Base-by-base conservation (phyloP, 768 basidiomycete species). In the Suillus subaureus region DNA sequence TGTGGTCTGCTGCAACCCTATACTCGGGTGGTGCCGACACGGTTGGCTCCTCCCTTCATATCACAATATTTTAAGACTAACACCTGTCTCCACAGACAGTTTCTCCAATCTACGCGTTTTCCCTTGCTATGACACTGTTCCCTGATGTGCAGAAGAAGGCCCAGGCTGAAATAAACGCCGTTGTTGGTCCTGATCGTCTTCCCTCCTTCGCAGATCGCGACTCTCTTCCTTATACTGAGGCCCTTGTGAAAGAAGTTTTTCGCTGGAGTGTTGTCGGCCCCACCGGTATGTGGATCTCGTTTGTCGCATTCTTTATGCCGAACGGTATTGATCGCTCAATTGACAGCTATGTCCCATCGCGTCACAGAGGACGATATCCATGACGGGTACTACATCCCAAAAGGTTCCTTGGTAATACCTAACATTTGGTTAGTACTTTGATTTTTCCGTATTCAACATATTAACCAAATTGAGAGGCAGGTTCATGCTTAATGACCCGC, bases 231-330 rank as follows among this genome's bases (percentile, higher is more conserved):
- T 39, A 39, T 39, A 39, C 45, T 61, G 83, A 89, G 66, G 88
- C 88, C 3, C 79, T 90, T 16, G 74, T 79, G 2, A 86, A 86
- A 68, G 89, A 90, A 74, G 84, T 88, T 0, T 61, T 83, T 66
- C 77, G 84, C 21, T 84, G 82, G 81, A 69, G 74, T 60, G 72
- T 69, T 9, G 74, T 81, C 35, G 72, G 81, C 33, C 83, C 83
- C 9, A 55, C 78, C 8, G 78, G 83, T 81, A 47, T 54, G 61
- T 35, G 33, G 7, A 35, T 33, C 33, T 35, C 64, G 84, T n/a
- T 77, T 77, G 16, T 26, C 80, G 9, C 6, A 11, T 37, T 13
- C 23, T 54, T 54, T 18, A 7, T 66, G 82, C 87, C 79, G 62
- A 68, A 13, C 7, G 18, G 16, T 7, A 8, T 66, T 61, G 2